Percentiles rank a stretch among this genome's conserved stretches.
Evolutionary conservation across 1,284 basidiomycete species (phyloP).

Genomic region (Trichosporon sp.): DNA sequence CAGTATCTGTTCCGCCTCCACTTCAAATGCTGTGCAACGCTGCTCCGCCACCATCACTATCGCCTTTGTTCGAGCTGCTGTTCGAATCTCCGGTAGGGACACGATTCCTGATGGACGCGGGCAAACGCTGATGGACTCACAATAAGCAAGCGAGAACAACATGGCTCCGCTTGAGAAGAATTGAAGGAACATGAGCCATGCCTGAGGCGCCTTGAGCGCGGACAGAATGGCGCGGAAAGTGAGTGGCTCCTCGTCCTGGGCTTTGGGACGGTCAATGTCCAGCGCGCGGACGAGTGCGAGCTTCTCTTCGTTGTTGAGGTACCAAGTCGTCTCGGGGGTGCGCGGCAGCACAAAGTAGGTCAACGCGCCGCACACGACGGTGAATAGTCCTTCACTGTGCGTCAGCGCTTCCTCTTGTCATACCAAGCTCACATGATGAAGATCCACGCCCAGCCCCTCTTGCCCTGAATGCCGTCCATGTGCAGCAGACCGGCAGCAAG

Average conservation of each 20-base stretch:
- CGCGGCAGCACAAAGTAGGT: conserved; percentile 52
- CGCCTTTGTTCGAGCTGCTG: too few relatives aligned
- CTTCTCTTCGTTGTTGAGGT: conserved; percentile 51
- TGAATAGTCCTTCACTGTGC: conserved; percentile 46
- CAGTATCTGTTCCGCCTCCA: background rate
- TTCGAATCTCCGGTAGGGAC: too few relatives aligned
- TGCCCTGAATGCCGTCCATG: conserved; percentile 47
- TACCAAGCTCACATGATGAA: conserved; percentile 50
- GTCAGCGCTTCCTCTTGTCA: background rate
- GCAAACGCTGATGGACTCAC: conserved; percentile 5
- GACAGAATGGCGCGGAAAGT: conserved; percentile 51
- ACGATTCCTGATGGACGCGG: too few relatives aligned
- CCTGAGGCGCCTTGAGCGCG: conserved; percentile 24
- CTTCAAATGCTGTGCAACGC: too few relatives aligned
- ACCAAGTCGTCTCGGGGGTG: conserved; percentile 40
- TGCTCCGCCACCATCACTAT: too few relatives aligned
- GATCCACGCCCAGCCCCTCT: conserved; percentile 53
- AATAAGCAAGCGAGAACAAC: conserved; percentile 54
- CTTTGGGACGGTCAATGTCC: conserved; percentile 17
- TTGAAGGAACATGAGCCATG: conserved; percentile 25
- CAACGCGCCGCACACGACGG: conserved; percentile 48
- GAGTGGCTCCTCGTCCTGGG: conserved; percentile 49
- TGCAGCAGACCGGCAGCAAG: conserved; percentile 54
- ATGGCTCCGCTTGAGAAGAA: conserved; percentile 21
- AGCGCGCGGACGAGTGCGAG: conserved; percentile 41